phyloP scores from a whole-genome alignment of 1,284 basidiomycete genomes.

The Ganoderma meredithae region DNA sequence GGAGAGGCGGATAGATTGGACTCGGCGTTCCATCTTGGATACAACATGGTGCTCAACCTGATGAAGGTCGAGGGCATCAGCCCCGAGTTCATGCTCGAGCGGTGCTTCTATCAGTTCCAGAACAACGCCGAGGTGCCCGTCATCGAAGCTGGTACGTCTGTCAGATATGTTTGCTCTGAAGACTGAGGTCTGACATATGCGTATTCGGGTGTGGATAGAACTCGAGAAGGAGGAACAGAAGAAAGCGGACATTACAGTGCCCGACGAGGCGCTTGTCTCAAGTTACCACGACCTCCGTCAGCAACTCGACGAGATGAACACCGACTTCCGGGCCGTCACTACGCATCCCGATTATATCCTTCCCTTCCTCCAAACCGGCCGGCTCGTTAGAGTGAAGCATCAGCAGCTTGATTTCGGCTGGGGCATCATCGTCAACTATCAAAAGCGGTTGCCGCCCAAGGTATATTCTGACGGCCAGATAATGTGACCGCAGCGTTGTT shows the following conservation, averaged over 20 bases:
- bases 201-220: conserved; percentile 53
- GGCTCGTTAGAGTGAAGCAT: conserved; percentile 90
- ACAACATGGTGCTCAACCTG: conserved; percentile 99
- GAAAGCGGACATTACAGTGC: conserved; percentile 74
- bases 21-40: conserved; percentile 98
- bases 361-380: conserved; percentile 93
- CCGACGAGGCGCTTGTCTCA: conserved; percentile 84
- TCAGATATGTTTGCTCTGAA: not conserved
- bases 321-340: conserved; percentile 91
- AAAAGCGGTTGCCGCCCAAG: conserved; percentile 83
- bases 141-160: conserved; percentile 80
- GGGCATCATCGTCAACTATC: conserved; percentile 93
- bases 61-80: conserved; percentile 99
- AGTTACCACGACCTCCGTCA: conserved; percentile 94
- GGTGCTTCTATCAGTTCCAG: conserved; percentile 99
- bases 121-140: conserved; percentile 90
- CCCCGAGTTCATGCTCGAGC: conserved; percentile 98
- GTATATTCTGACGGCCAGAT: conserved; percentile 45
- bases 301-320: conserved; percentile 88
- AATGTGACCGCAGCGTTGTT: not conserved
- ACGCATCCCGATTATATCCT: conserved; percentile 95
- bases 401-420: conserved; percentile 94
- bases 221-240: conserved; percentile 78
- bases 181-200: not conserved
- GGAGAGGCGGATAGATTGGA: conserved; percentile 97